Evolutionary conservation across 176 grass and related monocot genomes (phyloP), one percentile per base, ranked within the genome.

Genomic region (Bromus sterilis): DNA sequence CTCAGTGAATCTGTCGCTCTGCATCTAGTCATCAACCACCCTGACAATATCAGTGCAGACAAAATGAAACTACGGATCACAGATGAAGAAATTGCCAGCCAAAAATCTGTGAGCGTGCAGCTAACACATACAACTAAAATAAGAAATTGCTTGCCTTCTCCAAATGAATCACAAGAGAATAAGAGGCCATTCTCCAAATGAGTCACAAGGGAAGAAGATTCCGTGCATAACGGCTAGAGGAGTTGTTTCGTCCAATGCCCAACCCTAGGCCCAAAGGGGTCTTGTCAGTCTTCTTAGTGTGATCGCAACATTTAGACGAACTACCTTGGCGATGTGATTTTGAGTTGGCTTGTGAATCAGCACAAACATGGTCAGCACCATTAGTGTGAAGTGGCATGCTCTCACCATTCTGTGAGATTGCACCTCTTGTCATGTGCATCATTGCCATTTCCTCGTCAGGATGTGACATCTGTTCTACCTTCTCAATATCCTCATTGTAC

Each of bases 401-500:
- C 26, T 95, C 88, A 7, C 81, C 86, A 44, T 91, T 92, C 66
- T 89, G 88, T 0, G 77, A 74, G 84, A 56, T 76, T 44, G 83
- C 10, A 28, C 43, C 39, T 84, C 82, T 87, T 77, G 73, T 87
- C 90, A 93, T 88, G 74, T 91, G 88, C 57, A 98, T 88, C 66
- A 78, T 79, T 44, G 80, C 90, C 79, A 83, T 84, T 87, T 95
- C 95, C 69, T 88, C 90, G 13, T 89, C 90, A 35, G 86, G 55
- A 3, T 39, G 76, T 36, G 70, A 39, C 46, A 76, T 80, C 48
- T 77, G 88, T 11, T 81, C 78, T 53, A 36, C 57, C 37, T 75
- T 86, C 78, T 95, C 90, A 53, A 86, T 86, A 78, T 98, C 96
- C 73, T 95, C 92, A 63, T 89, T 83, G 86, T 93, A 95, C 6